Percentiles rank a stretch among this genome's conserved stretches.
phyloP scores from a whole-genome alignment of 257 asterid genomes.

The Solanum sejunctum region DNA sequence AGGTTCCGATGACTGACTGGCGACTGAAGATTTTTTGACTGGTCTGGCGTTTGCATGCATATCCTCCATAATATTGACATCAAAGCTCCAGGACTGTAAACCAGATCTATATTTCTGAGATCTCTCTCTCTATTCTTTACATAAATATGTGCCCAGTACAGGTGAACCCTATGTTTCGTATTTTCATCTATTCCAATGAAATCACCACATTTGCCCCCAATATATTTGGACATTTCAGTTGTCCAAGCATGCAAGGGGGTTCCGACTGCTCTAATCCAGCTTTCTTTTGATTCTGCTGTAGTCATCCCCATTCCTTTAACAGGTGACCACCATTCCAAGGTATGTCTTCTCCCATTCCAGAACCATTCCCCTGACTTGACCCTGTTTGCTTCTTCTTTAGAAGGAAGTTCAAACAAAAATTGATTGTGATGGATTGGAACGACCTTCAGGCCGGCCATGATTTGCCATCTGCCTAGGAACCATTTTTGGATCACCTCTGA shows the following conservation, averaged over 20 bases:
- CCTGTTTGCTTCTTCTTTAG: not conserved
- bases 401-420: not conserved
- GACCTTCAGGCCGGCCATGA: not conserved
- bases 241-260: not conserved
- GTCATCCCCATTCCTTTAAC: not conserved
- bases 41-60: too few relatives aligned
- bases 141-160: too few relatives aligned
- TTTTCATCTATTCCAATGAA: too few relatives aligned
- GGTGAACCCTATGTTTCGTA: too few relatives aligned
- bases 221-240: too few relatives aligned
- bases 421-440: not conserved
- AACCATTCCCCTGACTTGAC: not conserved
- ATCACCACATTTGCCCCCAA: too few relatives aligned
- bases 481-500: not conserved
- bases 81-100: too few relatives aligned
- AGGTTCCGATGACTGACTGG: too few relatives aligned
- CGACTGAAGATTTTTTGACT: too few relatives aligned
- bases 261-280: not conserved
- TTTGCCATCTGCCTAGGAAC: not conserved
- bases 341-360: not conserved
- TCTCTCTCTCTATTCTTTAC: too few relatives aligned
- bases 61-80: too few relatives aligned
- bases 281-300: not conserved
- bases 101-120: too few relatives aligned
- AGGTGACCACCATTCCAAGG: not conserved